Evolutionary conservation across 139 green algal species (phyloP).

Genomic region (Astrephomene gubernaculifera): DNA sequence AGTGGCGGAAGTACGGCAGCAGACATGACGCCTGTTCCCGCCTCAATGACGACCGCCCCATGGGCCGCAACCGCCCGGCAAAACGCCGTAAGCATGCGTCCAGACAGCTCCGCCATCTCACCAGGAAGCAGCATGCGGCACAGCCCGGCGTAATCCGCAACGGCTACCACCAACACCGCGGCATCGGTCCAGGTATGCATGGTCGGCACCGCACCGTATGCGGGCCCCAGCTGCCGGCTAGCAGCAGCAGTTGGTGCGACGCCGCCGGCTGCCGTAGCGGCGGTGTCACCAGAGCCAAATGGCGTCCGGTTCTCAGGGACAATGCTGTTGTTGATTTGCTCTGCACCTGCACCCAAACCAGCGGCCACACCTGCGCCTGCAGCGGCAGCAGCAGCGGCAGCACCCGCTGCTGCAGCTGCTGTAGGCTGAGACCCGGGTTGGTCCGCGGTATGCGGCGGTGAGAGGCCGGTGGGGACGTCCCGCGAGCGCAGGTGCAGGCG

Average conservation of each 20-base stretch:
- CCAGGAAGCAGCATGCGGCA: constrained; percentile 29
- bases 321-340: no score
- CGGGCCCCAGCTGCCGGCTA: not conserved
- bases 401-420: not conserved
- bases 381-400: not conserved
- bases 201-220: not conserved
- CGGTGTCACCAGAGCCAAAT: no score
- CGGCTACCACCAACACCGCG: constrained; percentile 24
- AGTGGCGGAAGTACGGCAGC: constrained; percentile 8
- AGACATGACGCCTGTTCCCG: constrained; percentile 11
- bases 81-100: constrained; percentile 22
- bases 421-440: not conserved
- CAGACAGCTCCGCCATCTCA: constrained; percentile 33
- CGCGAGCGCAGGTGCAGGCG: constrained; percentile 62
- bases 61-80: not conserved
- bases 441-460: not conserved
- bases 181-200: not conserved
- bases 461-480: not conserved
- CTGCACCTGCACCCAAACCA: not conserved
- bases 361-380: not conserved
- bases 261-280: not conserved
- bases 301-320: no score
- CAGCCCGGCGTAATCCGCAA: constrained; percentile 33
- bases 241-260: no score
- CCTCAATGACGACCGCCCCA: constrained; percentile 1